phyloP scores from a whole-genome alignment of 164 flowering plant species.

The Stephania cephalantha region DNA sequence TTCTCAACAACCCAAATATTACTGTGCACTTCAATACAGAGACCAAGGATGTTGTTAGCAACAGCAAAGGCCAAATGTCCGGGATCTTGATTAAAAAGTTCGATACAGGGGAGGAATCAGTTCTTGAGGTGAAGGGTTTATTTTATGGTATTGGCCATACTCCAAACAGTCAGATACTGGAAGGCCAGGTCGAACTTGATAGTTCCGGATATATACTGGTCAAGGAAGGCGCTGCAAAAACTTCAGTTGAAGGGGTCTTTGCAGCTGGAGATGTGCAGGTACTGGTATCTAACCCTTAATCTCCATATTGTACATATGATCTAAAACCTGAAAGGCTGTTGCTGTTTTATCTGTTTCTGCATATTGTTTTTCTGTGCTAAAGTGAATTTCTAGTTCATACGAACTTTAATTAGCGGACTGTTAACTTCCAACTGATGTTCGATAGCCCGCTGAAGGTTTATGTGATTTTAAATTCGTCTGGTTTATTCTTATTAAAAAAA shows the following conservation, averaged over 20 bases:
- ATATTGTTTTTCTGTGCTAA: too few species aligned
- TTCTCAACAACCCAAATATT: slow-evolving; percentile 88
- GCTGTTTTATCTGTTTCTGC: too few species aligned
- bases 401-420: background rate
- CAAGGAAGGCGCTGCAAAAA: slow-evolving; percentile 75
- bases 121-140: slow-evolving; percentile 80
- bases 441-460: too few species aligned
- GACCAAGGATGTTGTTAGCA: slow-evolving; percentile 82
- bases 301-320: background rate
- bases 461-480: too few species aligned
- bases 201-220: slow-evolving; percentile 75
- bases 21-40: slow-evolving; percentile 97
- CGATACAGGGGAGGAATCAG: slow-evolving; percentile 75
- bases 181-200: slow-evolving; percentile 87
- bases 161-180: slow-evolving; percentile 86
- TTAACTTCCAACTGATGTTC: background rate
- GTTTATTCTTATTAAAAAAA: slow-evolving; percentile 12
- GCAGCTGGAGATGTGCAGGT: slow-evolving; percentile 99
- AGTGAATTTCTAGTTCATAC: too few species aligned
- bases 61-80: slow-evolving; percentile 89
- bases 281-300: slow-evolving; percentile 10
- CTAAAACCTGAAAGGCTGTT: background rate
- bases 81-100: slow-evolving; percentile 60
- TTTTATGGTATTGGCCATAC: slow-evolving; percentile 98
- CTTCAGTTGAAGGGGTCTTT: slow-evolving; percentile 91